Percentiles rank a stretch among this genome's conserved stretches.
Evolutionary conservation across 192 early-diverging fungal species (phyloP).

Genomic region (Linnemannia exigua): DNA sequence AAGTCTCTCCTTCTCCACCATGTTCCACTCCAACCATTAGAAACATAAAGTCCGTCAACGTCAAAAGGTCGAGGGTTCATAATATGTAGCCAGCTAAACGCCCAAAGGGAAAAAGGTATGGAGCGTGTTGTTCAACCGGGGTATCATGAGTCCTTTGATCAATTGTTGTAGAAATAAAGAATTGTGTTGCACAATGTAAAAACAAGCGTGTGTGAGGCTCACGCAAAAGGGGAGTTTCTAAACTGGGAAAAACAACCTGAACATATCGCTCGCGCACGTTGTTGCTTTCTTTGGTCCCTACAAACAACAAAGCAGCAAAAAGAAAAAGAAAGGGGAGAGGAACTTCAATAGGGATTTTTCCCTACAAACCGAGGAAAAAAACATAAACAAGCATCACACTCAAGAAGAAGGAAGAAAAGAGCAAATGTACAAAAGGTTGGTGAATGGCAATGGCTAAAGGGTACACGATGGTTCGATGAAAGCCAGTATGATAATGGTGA

Average conservation of each 20-base stretch:
- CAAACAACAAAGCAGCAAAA: background rate
- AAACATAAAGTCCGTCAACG: too few relatives aligned
- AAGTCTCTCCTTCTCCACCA: too few relatives aligned
- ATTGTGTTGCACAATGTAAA: background rate
- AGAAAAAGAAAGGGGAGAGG: background rate
- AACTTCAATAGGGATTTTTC: background rate
- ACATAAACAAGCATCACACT: background rate
- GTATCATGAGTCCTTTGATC: background rate
- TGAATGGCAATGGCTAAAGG: background rate
- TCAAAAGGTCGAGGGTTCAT: too few relatives aligned
- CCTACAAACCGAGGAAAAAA: background rate
- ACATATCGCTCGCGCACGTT: slow-evolving; percentile 33
- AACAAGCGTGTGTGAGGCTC: background rate
- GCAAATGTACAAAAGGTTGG: background rate
- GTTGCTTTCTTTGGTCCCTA: background rate
- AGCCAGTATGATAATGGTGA: background rate
- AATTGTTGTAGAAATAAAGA: background rate
- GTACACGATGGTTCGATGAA: background rate
- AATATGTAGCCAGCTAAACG: too few relatives aligned
- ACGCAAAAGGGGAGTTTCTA: background rate
- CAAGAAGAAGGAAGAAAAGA: background rate
- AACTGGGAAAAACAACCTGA: background rate
- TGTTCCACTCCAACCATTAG: too few relatives aligned
- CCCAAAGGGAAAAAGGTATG: too few relatives aligned
- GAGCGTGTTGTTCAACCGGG: too few relatives aligned